These are phyloP conservation scores for Cryptococcus sp. DNA, from an alignment of 1,284 basidiomycete genomes.

Conservation along the genomic window DNA sequence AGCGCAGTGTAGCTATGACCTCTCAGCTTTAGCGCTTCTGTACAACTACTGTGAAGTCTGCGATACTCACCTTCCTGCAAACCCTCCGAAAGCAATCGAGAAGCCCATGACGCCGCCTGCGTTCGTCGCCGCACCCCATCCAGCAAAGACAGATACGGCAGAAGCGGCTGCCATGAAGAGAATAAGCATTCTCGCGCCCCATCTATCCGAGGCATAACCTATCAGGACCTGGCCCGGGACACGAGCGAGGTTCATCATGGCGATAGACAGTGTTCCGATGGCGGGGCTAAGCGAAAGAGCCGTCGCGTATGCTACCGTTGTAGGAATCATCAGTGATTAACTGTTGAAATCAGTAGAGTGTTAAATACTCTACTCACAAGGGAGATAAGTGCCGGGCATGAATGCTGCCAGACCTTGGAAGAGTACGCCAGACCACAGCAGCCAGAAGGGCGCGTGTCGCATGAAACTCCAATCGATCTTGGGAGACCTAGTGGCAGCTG, in stretches of 20 bases:
- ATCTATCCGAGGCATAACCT: constrained; percentile 25
- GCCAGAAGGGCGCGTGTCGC: constrained; percentile 22
- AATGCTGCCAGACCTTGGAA: constrained; percentile 31
- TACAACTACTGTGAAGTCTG: not conserved
- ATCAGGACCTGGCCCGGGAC: constrained; percentile 32
- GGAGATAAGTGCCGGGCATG: constrained; percentile 30
- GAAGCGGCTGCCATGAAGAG: constrained; percentile 23
- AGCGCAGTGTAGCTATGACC: constrained; percentile 26
- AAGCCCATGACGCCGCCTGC: constrained; percentile 27
- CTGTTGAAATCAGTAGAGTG: not conserved
- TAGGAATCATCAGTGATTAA: not conserved
- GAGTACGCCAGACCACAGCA: constrained; percentile 26
- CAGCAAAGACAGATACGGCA: constrained; percentile 24
- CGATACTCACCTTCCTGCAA: constrained; percentile 30
- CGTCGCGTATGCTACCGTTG: constrained; percentile 25
- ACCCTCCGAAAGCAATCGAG: constrained; percentile 27
- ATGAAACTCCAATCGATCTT: constrained; percentile 24
- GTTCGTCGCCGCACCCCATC: constrained; percentile 29
- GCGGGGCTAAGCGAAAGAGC: constrained; percentile 22
- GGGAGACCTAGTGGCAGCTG: constrained; percentile 3
- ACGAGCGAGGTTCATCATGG: constrained; percentile 30
- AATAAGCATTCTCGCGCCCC: constrained; percentile 25
- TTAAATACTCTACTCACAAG: constrained; percentile 17
- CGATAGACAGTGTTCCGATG: constrained; percentile 26
- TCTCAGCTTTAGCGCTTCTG: not conserved